A percentile compares a stretch with the other conserved stretches of the same genome.
phyloP scores from a whole-genome alignment of 768 basidiomycete genomes.

The Galerina sulciceps region DNA sequence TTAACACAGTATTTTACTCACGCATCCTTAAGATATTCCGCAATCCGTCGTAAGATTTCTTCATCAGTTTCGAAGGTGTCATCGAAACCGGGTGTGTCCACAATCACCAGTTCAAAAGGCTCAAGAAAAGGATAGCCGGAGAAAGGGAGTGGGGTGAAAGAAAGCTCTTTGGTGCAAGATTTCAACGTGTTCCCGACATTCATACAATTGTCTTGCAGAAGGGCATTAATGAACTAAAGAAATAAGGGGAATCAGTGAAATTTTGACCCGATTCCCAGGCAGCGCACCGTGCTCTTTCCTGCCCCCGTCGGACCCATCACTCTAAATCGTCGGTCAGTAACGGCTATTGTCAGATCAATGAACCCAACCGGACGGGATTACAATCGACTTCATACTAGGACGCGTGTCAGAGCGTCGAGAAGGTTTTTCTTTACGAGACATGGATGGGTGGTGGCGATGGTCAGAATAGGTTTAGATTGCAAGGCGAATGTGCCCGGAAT shows the following conservation, averaged over 20 bases:
- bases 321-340: slow-evolving; percentile 8
- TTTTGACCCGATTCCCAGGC: background rate
- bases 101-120: slow-evolving; percentile 17
- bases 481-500: too few relatives aligned
- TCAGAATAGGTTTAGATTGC: too few relatives aligned
- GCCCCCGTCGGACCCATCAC: slow-evolving; percentile 30
- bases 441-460: too few relatives aligned
- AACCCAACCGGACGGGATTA: too few relatives aligned
- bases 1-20: slow-evolving; percentile 6
- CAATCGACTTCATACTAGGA: too few relatives aligned
- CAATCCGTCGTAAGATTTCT: slow-evolving; percentile 26
- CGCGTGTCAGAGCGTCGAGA: too few relatives aligned
- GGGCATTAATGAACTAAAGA: slow-evolving; percentile 25
- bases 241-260: background rate
- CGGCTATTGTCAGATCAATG: too few relatives aligned
- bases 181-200: slow-evolving; percentile 22
- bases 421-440: too few relatives aligned
- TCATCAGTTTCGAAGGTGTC: slow-evolving; percentile 24
- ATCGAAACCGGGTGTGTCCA: slow-evolving; percentile 31
- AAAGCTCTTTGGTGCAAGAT: slow-evolving; percentile 23
- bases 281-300: slow-evolving; percentile 31
- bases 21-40: slow-evolving; percentile 26
- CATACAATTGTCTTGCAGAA: slow-evolving; percentile 3
- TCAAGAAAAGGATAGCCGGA: background rate
- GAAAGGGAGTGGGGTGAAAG: slow-evolving; percentile 4